Percentiles rank a stretch among this genome's conserved stretches.
phyloP scores from a whole-genome alignment of 129 eudicot species.

The Heracleum sosnowskyi region DNA sequence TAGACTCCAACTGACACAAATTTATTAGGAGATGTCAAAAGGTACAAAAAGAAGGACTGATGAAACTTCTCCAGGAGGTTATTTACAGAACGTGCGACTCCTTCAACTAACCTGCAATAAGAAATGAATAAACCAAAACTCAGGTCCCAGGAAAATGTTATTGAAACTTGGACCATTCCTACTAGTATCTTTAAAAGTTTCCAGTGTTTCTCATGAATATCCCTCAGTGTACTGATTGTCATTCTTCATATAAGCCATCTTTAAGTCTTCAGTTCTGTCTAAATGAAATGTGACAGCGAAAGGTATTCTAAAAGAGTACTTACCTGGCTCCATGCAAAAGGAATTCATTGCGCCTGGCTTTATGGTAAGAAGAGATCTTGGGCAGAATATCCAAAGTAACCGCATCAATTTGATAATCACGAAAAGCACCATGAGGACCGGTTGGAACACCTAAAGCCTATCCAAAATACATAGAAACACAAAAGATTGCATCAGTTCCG shows the following conservation, averaged over 20 bases:
- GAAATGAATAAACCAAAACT: slow-evolving; percentile 1
- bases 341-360: slow-evolving; percentile 42
- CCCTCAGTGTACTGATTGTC: background rate
- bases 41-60: slow-evolving; percentile 92
- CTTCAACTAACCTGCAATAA: slow-evolving; percentile 80
- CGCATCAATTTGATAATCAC: slow-evolving; percentile 98
- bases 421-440: slow-evolving; percentile 97
- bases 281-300: background rate
- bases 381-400: slow-evolving; percentile 71
- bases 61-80: slow-evolving; percentile 97
- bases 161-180: background rate
- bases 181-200: background rate
- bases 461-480: slow-evolving; percentile 8
- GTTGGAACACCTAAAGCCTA: slow-evolving; percentile 97
- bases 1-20: slow-evolving; percentile 94
- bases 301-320: slow-evolving; percentile 10
- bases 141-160: background rate
- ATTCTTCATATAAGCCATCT: background rate
- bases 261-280: background rate
- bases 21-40: slow-evolving; percentile 67
- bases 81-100: slow-evolving; percentile 68
- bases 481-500: background rate
- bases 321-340: slow-evolving; percentile 76
- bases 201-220: background rate
- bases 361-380: slow-evolving; percentile 29